Percentiles rank a stretch among this genome's conserved stretches.
Evolutionary conservation across 495 filamentous ascomycete genomes (phyloP).

Genomic region (Penicillium herquei): DNA sequence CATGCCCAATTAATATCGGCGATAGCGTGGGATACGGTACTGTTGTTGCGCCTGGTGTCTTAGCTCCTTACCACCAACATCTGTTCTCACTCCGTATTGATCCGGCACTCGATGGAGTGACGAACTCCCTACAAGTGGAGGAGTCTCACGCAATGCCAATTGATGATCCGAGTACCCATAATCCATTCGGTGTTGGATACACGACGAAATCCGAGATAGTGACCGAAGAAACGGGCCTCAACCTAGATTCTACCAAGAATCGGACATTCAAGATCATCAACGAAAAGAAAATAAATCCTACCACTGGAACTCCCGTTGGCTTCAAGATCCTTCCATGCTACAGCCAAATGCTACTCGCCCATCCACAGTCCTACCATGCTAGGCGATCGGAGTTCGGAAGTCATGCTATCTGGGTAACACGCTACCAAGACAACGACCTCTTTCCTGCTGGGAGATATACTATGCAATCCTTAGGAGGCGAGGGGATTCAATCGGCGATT

Average conservation of each 20-base stretch:
- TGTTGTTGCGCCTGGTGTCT: conserved; percentile 77
- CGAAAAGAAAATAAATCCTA: conserved; percentile 57
- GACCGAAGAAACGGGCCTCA: conserved; percentile 55
- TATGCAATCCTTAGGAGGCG: conserved; percentile 70
- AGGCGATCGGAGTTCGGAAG: conserved; percentile 76
- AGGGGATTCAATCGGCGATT: conserved; percentile 27
- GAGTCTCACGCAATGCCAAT: conserved; percentile 69
- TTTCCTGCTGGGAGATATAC: conserved; percentile 80
- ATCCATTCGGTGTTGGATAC: conserved; percentile 79
- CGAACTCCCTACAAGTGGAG: conserved; percentile 68
- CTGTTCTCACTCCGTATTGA: conserved; percentile 87
- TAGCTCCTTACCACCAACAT: conserved; percentile 81
- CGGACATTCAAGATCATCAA: conserved; percentile 84
- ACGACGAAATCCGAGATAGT: conserved; percentile 54
- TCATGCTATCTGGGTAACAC: conserved; percentile 76
- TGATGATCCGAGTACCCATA: conserved; percentile 46
- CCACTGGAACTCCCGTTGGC: conserved; percentile 71
- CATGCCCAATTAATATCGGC: conserved; percentile 62
- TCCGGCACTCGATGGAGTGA: conserved; percentile 71
- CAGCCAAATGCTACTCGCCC: conserved; percentile 77
- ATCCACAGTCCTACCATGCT: conserved; percentile 65
- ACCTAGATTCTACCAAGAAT: conserved; percentile 60
- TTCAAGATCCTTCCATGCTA: conserved; percentile 73
- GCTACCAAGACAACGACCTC: conserved; percentile 72
- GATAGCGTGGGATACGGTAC: conserved; percentile 69